Base-by-base conservation (phyloP, 2,329 filamentous ascomycete genomes). In the Achaetomium macrosporum region DNA sequence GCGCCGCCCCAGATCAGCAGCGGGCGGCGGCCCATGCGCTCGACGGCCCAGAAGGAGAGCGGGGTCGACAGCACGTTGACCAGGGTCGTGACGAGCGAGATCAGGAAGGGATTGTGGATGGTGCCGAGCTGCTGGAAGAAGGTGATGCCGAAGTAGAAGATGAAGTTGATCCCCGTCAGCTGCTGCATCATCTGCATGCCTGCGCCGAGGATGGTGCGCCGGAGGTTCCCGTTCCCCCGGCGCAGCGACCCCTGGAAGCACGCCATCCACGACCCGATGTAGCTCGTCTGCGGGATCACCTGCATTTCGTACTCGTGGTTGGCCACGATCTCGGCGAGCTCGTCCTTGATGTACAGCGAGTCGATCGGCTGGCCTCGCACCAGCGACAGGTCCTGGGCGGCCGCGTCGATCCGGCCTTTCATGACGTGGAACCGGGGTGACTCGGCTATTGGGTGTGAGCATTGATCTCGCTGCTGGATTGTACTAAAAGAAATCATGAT, bases 61-160 rank as follows among this genome's bases (percentile, higher is more conserved):
- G 85, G 85, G 0, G 87, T 90, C 13, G 83, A 84, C 68, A 75
- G 73, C 49, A 89, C 85, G 69, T 90, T 90, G 71, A 90, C 84
- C n/a, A 88, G 74, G 47, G 84, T 88, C 59, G 84, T 87, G 70
- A 90, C 81, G 62, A 90, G 73, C 51, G 79, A 82, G 67, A 88
- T 84, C 62, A 88, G 69, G 76, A 90, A 90, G 17, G 81, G 76
- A 71, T 89, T 83, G 37, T 65, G 59, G 62, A 89, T 84, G 47
- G 81, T 81, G 61, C 79, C 79, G 33, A 83, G 78, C 46, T 80
- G 76, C 63, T 81, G 73, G 73, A 90, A 85, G 77, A 89, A 88
- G 39, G 82, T 79, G 39, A 83, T 84, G 44, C 83, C 84, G 66
- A 79, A 84, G 68, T 84, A 83, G 73, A 87, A 88, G 71, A 88